These are phyloP conservation scores for Globisporangium mamillatum DNA, from an alignment of 352 stramenopile species.

Conservation along the genomic window DNA sequence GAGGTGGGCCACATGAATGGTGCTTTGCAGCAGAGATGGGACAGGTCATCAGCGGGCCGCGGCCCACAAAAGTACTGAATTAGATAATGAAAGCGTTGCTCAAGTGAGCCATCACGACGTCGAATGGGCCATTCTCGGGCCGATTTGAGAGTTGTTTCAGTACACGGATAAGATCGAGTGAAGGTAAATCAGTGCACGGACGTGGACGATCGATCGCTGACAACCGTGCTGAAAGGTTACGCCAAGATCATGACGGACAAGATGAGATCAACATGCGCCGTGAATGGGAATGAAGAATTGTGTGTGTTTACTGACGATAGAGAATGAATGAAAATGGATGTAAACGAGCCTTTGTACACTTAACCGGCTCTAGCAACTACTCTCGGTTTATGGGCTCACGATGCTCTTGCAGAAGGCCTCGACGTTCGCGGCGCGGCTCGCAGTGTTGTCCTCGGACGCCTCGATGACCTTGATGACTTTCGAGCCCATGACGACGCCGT, in stretches of 20 bases:
- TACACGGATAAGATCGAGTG: neutral
- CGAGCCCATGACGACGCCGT: constrained; percentile 89
- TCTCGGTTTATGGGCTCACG: constrained; percentile 30
- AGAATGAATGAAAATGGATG: neutral
- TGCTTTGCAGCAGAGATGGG: neutral
- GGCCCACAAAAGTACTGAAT: neutral
- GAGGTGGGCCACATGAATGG: neutral
- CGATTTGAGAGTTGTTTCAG: neutral
- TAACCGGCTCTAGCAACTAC: neutral
- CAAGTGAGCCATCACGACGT: neutral
- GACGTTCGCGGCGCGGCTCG: constrained; percentile 62
- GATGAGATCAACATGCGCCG: neutral
- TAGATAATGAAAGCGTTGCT: neutral
- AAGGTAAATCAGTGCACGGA: neutral
- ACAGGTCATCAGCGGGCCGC: neutral
- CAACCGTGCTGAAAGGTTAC: neutral
- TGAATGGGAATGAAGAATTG: neutral
- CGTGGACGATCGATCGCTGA: neutral
- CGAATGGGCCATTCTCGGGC: neutral
- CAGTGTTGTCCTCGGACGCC: constrained; percentile 54
- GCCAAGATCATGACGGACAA: neutral
- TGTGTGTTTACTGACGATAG: constrained; percentile 2
- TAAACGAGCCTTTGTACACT: neutral
- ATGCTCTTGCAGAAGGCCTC: constrained; percentile 80
- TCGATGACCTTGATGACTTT: constrained; percentile 88